Base-by-base conservation (phyloP, 352 stramenopile species). In the Blastocystis hominis region DNA sequence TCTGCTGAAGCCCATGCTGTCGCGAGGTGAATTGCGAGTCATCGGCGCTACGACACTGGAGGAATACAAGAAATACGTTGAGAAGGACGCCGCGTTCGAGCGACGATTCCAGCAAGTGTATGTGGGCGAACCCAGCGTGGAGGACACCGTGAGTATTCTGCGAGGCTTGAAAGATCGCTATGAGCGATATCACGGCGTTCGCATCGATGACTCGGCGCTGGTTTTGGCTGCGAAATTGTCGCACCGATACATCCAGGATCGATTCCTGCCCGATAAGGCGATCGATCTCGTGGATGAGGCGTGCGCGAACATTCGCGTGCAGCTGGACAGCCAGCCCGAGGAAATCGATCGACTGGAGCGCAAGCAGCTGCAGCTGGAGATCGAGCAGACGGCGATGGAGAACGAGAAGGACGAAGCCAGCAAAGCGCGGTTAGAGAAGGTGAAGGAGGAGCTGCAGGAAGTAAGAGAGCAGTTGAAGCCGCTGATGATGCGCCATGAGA, bases 11-110 rank as follows among this genome's bases (percentile, higher is more conserved):
- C 96, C 96, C 0, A 96, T 97, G 92, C 90, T 99, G 1, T 96
- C 97, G 47, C 92, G 96, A 55, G 96, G 96, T 30, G 93, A 97
- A 88, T 91, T 99, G 36, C 93, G 94, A 9, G 97, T 95, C 91
- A 98, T 99, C 81, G 97, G 97, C 75, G 96, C 96, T 7, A 99
- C 96, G 0, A 99, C 97, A 1, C 59, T 98, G 9, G 94, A 98
- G 70, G 97, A 99, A 90, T 98, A 99, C 90, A 92, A 95, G 5
- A 91, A 98, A 88, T 93, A 98, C 89, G 96, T 99, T 75, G 96
- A 98, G 90, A 98, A 98, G 90, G 97, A 99, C 90, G 92, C 94
- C 40, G 96, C 96, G 0, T 97, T 99, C 70, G 96, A 98, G 88
- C 91, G 96, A 47, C 94, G 97, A 46, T 99, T 99, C 90, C 97